Evolutionary conservation across 805 yeast genomes (phyloP), one percentile per base, ranked within the genome.

Genomic region (Hagleromyces aurorensis): DNA sequence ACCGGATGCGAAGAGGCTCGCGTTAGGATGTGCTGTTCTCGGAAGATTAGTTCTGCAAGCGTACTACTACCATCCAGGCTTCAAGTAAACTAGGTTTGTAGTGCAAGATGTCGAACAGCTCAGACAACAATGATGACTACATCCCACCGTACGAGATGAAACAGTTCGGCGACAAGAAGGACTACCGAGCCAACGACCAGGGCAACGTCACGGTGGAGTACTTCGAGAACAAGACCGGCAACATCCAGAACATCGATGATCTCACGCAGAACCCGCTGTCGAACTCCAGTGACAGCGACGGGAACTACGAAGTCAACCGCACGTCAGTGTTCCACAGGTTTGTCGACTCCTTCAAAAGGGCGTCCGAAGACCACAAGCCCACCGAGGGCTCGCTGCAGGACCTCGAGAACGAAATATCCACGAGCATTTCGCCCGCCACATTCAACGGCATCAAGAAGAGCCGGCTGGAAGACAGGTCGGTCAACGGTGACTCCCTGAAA

Each of bases 401-500:
- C 6, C 58, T 60, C 38, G 64, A 33, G 25, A 41, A 37, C 19
- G 41, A 37, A 16, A 19, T 37, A 21, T 30, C 41, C 12, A 37
- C 41, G 11, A 29, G 37, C 17, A 27, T 37, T 9, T 37, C 41
- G 7, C 41, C 41, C 8, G 37, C 33, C 10, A 34, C 36, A 7
- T 19, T 37, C 19, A 27, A 23, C 12, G 33, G 28, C 8, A 33
- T 28, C 24, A 33, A 37, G 19, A 23, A 29, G 19, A 25, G 29
- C 20, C 24, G 23, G 13, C 22, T 25, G 9, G 33, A 29, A 8
- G 33, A 32, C 6, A n/a, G n/a, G n/a, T n/a, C n/a, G n/a, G n/a
- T n/a, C n/a, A n/a, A n/a, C n/a, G n/a, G n/a, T n/a, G 69, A 71
- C 14, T 59, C 59, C 31, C 57, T 67, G 30, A 55, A 54, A 38